Evolutionary conservation across 2,329 filamentous ascomycete genomes (phyloP), one percentile per base, ranked within the genome.

Genomic region (Ceratocystis colombiana): DNA sequence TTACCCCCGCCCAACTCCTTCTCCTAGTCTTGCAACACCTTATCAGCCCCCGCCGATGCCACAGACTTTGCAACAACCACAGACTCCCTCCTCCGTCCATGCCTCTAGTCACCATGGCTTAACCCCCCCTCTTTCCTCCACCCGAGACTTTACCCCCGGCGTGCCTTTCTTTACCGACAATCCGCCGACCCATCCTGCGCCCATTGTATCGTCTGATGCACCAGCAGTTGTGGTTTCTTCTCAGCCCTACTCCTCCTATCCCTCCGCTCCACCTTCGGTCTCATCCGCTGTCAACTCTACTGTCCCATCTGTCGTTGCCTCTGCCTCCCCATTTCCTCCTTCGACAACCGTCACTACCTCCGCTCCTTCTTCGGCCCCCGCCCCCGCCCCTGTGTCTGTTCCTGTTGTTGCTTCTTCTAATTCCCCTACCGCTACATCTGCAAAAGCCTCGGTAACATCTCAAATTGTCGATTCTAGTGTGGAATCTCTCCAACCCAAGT

Each of bases 21-120:
- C 81, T 64, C 80, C 82, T n/a, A 78, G 76, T 62, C 74, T 83
- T 73, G 78, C 82, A 65, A 79, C 84, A 66, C 76, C 86, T 69
- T 80, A 84, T 76, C 80, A 84, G 72, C 77, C 81, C 72, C 76
- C 83, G 73, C 74, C 76, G 37, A 73, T 74, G 20, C 75, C 78
- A 30, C 73, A 77, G 65, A 74, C 79, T 20, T 72, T 77, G 50
- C 64, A 53, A 30, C 75, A 75, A 66, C 76, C 80, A 22, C 79
- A 79, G 41, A 82, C 82, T 8, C 82, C 82, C 3, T 80, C 80
- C 3, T 84, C 82, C 17, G 79, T 79, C 20, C 77, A 80, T 66
- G 61, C 48, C 12, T 63, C 66, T 80, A 80, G 6, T 77, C 78
- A 2, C 22, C 44, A 45, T 12, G 63, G 57, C 20, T 28, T 62